Percentiles rank a stretch among this genome's conserved stretches.
phyloP scores from a whole-genome alignment of 768 basidiomycete species.

The Leucosporidium creatinivorum region DNA sequence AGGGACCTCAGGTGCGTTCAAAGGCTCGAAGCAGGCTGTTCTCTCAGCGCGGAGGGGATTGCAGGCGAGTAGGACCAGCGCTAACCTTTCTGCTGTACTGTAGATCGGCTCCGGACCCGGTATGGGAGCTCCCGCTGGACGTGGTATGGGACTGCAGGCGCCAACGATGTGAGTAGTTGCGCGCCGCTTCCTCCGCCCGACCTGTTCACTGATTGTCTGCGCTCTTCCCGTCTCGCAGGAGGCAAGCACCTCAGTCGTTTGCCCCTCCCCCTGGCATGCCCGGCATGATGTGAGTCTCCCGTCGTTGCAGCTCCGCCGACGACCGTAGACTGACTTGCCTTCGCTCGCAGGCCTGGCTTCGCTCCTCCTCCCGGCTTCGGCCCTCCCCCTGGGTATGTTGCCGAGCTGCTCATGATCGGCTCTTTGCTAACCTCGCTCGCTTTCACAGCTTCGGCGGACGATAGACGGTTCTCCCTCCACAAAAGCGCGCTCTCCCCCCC shows the following conservation, averaged over 20 bases:
- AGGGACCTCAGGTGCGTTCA: conserved; percentile 12
- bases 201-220: conserved; percentile 44
- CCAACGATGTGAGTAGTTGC: conserved; percentile 38
- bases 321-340: too few relatives aligned
- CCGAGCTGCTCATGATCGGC: neutral
- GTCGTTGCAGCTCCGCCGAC: too few relatives aligned
- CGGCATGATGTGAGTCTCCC: conserved; percentile 10
- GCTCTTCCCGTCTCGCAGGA: conserved; percentile 33
- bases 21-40: neutral
- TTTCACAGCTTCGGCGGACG: neutral
- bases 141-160: conserved; percentile 69
- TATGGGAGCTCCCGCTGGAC: conserved; percentile 88
- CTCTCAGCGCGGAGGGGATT: neutral
- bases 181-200: too few relatives aligned
- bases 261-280: conserved; percentile 61
- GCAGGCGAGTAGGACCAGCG: neutral
- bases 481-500: neutral
- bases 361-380: conserved; percentile 24
- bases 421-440: neutral
- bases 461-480: neutral
- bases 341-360: conserved; percentile 13
- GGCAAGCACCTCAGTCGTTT: conserved; percentile 31
- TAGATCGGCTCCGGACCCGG: conserved; percentile 85
- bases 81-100: conserved; percentile 11
- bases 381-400: conserved; percentile 67